phyloP scores from a whole-genome alignment of 352 stramenopile genomes.

The Pythium scleroteichum region DNA sequence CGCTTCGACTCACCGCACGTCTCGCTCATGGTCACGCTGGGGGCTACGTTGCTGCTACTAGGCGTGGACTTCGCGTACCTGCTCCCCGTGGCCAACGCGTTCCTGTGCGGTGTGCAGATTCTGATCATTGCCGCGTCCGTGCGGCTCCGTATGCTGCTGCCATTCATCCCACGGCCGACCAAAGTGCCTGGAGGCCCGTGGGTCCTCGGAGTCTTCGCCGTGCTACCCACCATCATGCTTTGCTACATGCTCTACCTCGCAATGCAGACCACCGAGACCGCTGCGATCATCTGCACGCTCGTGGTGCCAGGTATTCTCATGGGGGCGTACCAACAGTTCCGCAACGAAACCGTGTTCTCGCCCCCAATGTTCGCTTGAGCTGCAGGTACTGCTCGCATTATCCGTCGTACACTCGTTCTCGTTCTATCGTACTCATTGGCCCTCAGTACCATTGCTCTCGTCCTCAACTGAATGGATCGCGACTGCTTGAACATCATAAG shows the following conservation, averaged over 20 bases:
- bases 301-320: constrained; percentile 41
- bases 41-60: constrained; percentile 28
- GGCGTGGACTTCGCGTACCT: constrained; percentile 47
- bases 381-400: background rate
- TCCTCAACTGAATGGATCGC: background rate
- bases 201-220: constrained; percentile 35
- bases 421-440: background rate
- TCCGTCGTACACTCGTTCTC: background rate
- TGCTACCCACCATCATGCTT: constrained; percentile 45
- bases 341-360: constrained; percentile 14
- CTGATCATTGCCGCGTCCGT: constrained; percentile 77
- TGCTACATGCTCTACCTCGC: constrained; percentile 53
- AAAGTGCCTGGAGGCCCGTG: constrained; percentile 36
- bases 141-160: constrained; percentile 63
- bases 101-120: constrained; percentile 69
- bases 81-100: constrained; percentile 78
- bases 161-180: constrained; percentile 55
- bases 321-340: constrained; percentile 20
- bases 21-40: constrained; percentile 32
- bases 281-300: constrained; percentile 38
- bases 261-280: constrained; percentile 34
- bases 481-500: background rate
- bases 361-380: constrained; percentile 21
- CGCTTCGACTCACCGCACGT: constrained; percentile 31
- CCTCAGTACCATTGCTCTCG: background rate